A percentile compares a stretch with the other conserved stretches of the same genome.
phyloP scores from a whole-genome alignment of 2,329 filamentous ascomycete species.

The Alternaria novae-zelandiae region DNA sequence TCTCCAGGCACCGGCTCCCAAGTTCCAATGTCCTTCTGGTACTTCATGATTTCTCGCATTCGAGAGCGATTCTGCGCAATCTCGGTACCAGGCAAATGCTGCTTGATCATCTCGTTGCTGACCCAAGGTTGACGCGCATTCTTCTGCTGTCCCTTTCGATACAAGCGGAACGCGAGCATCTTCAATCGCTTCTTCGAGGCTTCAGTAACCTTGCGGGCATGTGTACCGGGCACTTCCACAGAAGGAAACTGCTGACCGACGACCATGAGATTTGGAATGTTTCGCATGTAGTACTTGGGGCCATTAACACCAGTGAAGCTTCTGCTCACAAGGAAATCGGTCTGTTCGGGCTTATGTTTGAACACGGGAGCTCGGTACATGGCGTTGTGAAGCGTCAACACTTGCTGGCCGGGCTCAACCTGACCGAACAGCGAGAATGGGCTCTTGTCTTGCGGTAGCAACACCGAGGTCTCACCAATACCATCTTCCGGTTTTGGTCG shows the following conservation, averaged over 20 bases:
- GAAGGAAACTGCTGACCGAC: slow-evolving; percentile 94
- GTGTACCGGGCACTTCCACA: slow-evolving; percentile 88
- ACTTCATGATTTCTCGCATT: slow-evolving; percentile 93
- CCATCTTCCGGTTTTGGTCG: slow-evolving; percentile 73
- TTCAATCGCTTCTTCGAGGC: slow-evolving; percentile 96
- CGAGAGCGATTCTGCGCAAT: slow-evolving; percentile 97
- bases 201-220: slow-evolving; percentile 93
- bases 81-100: slow-evolving; percentile 89
- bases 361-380: slow-evolving; percentile 97
- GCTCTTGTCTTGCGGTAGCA: slow-evolving; percentile 92
- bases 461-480: slow-evolving; percentile 84
- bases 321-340: slow-evolving; percentile 86
- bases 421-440: slow-evolving; percentile 95
- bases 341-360: slow-evolving; percentile 76
- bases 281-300: slow-evolving; percentile 80
- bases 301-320: slow-evolving; percentile 81
- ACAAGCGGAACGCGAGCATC: slow-evolving; percentile 91
- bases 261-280: slow-evolving; percentile 87
- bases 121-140: slow-evolving; percentile 81
- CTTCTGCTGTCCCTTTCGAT: slow-evolving; percentile 74
- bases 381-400: slow-evolving; percentile 89
- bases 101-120: slow-evolving; percentile 65
- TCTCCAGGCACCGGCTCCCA: slow-evolving; percentile 78
- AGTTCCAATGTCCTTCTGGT: slow-evolving; percentile 84
- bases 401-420: slow-evolving; percentile 87